A percentile compares a stretch with the other conserved stretches of the same genome.
Conservation (phyloP, 2,329 filamentous ascomycete genomes). For the Xylaria sp. region DNA sequence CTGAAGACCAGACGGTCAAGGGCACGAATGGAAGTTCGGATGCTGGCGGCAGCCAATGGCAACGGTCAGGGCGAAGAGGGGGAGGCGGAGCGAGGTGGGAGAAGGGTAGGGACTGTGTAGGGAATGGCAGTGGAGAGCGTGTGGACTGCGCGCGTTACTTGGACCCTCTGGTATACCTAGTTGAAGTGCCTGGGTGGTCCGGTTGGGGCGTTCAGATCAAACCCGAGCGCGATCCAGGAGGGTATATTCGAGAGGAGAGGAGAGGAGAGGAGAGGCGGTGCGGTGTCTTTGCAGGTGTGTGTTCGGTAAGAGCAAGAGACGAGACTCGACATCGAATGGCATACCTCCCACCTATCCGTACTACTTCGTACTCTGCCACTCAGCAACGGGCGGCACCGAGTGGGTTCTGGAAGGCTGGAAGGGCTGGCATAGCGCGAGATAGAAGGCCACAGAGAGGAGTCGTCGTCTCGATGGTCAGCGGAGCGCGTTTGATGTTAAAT, state of each 20-base stretch:
- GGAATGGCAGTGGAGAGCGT: background rate
- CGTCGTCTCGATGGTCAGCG: slow-evolving; percentile 41
- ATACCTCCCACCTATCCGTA: no score
- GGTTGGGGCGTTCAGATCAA: slow-evolving; percentile 31
- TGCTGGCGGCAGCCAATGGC: slow-evolving; percentile 23
- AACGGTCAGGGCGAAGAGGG: slow-evolving; percentile 11
- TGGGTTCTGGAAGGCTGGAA: slow-evolving; percentile 1
- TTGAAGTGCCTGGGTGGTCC: slow-evolving; percentile 26
- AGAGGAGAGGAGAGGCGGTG: no score
- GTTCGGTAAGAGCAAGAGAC: slow-evolving; percentile 4
- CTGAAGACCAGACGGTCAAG: slow-evolving; percentile 23
- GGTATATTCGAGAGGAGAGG: slow-evolving; percentile 34
- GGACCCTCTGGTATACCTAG: slow-evolving; percentile 27
- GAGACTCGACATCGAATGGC: no score
- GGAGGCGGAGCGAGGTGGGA: slow-evolving; percentile 28
- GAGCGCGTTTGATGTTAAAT: slow-evolving; percentile 49
- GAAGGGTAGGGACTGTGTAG: slow-evolving; percentile 24
- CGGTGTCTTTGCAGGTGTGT: slow-evolving; percentile 3
- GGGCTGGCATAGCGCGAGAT: slow-evolving; percentile 1
- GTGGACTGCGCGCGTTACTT: slow-evolving; percentile 17
- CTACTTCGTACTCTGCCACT: slow-evolving; percentile 2
- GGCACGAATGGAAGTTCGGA: slow-evolving; percentile 20
- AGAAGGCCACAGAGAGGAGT: slow-evolving; percentile 18
- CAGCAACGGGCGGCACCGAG: background rate
- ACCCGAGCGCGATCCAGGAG: slow-evolving; percentile 30